phyloP scores from a whole-genome alignment of 768 basidiomycete genomes.

The Phylloporus sp. region DNA sequence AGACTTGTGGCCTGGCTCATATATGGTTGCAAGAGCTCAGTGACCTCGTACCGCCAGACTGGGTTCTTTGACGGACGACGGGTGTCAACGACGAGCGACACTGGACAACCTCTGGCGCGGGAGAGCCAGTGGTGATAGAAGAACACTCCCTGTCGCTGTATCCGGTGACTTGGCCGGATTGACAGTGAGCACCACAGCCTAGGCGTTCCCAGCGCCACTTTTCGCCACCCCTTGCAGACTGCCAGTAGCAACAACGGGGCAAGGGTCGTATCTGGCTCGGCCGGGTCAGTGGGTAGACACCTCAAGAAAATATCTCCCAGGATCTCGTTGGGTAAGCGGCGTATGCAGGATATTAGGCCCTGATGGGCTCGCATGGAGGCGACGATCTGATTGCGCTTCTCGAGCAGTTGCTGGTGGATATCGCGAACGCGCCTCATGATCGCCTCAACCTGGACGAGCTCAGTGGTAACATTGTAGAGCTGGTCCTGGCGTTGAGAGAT shows the following conservation, averaged over 20 bases:
- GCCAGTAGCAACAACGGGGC: conserved; percentile 38
- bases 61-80: conserved; percentile 11
- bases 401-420: conserved; percentile 10
- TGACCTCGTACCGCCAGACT: conserved; percentile 21
- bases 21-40: conserved; percentile 21
- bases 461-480: conserved; percentile 8
- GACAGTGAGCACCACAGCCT: conserved; percentile 46
- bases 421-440: conserved; percentile 10
- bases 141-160: conserved; percentile 9
- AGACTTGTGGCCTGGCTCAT: conserved; percentile 8
- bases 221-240: conserved; percentile 43
- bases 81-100: conserved; percentile 21
- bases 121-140: conserved; percentile 20
- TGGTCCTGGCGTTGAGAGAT: conserved; percentile 12
- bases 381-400: conserved; percentile 9
- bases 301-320: conserved; percentile 44
- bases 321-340: conserved; percentile 41
- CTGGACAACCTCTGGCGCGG: conserved; percentile 13
- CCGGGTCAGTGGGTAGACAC: conserved; percentile 28
- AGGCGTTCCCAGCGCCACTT: conserved; percentile 37
- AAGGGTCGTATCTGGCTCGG: conserved; percentile 19
- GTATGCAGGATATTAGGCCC: conserved; percentile 29
- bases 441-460: conserved; percentile 12
- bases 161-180: conserved; percentile 5
- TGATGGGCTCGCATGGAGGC: conserved; percentile 19